Evolutionary conservation across 768 basidiomycete genomes (phyloP).

Genomic region (Mycena haematopus): DNA sequence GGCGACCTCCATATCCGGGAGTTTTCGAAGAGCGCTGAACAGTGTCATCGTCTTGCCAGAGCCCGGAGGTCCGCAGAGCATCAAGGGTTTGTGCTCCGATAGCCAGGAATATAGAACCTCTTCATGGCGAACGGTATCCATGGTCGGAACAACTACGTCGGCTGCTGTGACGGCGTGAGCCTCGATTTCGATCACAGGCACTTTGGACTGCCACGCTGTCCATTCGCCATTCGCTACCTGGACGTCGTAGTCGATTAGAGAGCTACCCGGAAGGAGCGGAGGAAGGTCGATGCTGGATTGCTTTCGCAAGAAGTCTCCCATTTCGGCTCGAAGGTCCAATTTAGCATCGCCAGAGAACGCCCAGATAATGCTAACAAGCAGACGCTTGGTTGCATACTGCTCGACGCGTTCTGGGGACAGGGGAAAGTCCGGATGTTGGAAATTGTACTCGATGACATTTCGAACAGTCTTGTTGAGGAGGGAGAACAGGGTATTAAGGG

Average conservation of each 20-base stretch:
- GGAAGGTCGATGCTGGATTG: constrained; percentile 93
- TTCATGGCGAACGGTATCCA: constrained; percentile 98
- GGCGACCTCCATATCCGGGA: constrained; percentile 98
- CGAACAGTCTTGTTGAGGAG: constrained; percentile 95
- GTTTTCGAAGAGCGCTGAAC: constrained; percentile 95
- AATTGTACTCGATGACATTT: constrained; percentile 93
- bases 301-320: constrained; percentile 86
- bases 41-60: constrained; percentile 99
- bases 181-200: constrained; percentile 96
- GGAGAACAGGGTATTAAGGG: constrained; percentile 95
- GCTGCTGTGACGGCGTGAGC: constrained; percentile 95
- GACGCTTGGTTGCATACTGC: constrained; percentile 87
- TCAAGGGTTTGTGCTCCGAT: constrained; percentile 96
- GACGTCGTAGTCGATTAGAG: constrained; percentile 95
- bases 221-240: constrained; percentile 86
- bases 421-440: constrained; percentile 95
- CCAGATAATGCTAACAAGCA: constrained; percentile 95
- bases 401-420: constrained; percentile 84
- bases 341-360: constrained; percentile 98
- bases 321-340: constrained; percentile 83
- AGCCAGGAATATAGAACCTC: constrained; percentile 99
- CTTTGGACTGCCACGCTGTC: constrained; percentile 89
- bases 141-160: constrained; percentile 96
- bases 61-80: constrained; percentile 99
- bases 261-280: constrained; percentile 71